Percentiles rank a stretch among this genome's conserved stretches.
These are phyloP conservation scores for Phlebiopsis flavidoalba DNA, from an alignment of 768 basidiomycete species.

Conservation along the genomic window DNA sequence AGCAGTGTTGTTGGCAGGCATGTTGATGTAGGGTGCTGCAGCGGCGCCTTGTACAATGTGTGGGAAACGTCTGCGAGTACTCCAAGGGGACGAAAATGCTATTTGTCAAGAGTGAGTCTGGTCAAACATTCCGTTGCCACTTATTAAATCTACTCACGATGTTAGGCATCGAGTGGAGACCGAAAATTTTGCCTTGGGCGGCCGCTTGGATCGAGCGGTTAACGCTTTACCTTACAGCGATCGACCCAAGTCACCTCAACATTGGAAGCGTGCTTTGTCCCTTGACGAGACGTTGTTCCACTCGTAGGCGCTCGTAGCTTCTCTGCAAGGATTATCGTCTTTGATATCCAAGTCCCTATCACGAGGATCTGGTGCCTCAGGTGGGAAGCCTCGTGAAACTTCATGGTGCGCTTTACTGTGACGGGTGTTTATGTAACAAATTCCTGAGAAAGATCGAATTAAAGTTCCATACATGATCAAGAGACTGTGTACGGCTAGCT, in stretches of 20 bases:
- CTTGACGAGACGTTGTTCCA: constrained; percentile 61
- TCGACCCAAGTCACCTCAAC: constrained; percentile 82
- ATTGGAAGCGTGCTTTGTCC: constrained; percentile 91
- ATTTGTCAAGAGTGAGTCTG: constrained; percentile 60
- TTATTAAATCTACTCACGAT: no score
- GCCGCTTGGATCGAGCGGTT: constrained; percentile 81
- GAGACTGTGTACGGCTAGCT: constrained; percentile 87
- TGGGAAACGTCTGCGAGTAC: constrained; percentile 83
- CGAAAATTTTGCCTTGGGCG: constrained; percentile 74
- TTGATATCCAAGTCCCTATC: constrained; percentile 89
- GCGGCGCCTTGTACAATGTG: constrained; percentile 88
- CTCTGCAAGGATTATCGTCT: constrained; percentile 85
- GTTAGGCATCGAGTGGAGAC: constrained; percentile 93
- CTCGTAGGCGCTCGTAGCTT: constrained; percentile 75
- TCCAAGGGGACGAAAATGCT: constrained; percentile 90
- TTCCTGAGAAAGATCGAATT: constrained; percentile 66
- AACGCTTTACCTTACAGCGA: constrained; percentile 72
- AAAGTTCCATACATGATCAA: constrained; percentile 92
- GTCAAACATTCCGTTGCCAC: background rate
- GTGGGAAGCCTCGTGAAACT: constrained; percentile 39
- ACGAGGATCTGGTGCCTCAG: constrained; percentile 79
- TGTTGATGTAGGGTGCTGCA: no score
- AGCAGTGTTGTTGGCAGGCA: constrained; percentile 76
- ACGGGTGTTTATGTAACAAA: background rate
- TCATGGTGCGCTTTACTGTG: no score